phyloP scores from a whole-genome alignment of 1,284 basidiomycete species.

The Trichosporon faecale region DNA sequence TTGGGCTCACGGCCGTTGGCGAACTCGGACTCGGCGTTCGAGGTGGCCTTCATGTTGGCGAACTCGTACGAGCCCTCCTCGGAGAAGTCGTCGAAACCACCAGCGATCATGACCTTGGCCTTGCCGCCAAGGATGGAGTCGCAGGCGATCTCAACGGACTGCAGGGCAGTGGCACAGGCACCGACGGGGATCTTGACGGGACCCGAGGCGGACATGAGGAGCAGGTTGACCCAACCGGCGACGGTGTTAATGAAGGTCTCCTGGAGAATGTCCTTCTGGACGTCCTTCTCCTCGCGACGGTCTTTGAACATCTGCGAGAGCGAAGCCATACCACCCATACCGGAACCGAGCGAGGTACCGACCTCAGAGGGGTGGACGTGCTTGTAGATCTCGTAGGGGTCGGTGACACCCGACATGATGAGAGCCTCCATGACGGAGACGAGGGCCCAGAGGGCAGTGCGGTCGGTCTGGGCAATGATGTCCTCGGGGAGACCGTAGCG shows the following conservation, averaged over 20 bases:
- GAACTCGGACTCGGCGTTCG: constrained; percentile 92
- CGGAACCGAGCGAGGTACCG: constrained; percentile 85
- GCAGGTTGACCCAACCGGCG: constrained; percentile 94
- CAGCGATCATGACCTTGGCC: constrained; percentile 98
- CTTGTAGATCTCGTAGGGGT: constrained; percentile 95
- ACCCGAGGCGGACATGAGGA: constrained; percentile 88
- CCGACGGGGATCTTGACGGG: constrained; percentile 99
- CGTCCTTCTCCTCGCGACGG: constrained; percentile 91
- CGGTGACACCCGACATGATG: constrained; percentile 94
- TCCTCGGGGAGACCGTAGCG: constrained; percentile 98
- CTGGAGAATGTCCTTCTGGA: constrained; percentile 96
- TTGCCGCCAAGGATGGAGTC: constrained; percentile 92
- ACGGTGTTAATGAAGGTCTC: constrained; percentile 99
- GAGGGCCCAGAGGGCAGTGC: constrained; percentile 91
- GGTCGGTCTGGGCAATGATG: constrained; percentile 88
- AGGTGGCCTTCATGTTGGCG: constrained; percentile 99
- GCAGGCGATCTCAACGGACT: constrained; percentile 96
- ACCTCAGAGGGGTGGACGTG: constrained; percentile 95
- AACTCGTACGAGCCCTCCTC: constrained; percentile 97
- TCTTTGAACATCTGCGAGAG: constrained; percentile 97
- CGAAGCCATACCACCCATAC: constrained; percentile 92
- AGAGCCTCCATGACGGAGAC: constrained; percentile 92
- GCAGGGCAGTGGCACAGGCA: constrained; percentile 95
- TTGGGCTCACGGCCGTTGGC: constrained; percentile 98
- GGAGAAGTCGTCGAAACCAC: constrained; percentile 95